A percentile compares a stretch with the other conserved stretches of the same genome.
These are phyloP conservation scores for Melampsora americana DNA, from an alignment of 1,284 basidiomycete genomes.

Conservation along the genomic window DNA sequence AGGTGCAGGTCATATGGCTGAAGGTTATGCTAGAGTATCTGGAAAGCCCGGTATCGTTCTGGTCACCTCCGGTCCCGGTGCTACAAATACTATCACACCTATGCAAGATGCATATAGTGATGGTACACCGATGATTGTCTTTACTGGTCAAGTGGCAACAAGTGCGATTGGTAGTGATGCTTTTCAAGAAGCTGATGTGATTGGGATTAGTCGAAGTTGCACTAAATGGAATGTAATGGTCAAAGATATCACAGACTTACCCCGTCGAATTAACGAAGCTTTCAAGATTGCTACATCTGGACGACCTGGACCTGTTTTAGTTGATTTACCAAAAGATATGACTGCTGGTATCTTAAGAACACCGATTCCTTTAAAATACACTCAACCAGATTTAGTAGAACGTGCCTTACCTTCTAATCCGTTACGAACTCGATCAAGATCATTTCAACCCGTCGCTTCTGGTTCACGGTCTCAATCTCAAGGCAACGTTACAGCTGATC, in stretches of 20 bases:
- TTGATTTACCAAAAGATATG: conserved; percentile 95
- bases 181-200: conserved; percentile 95
- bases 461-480: conserved; percentile 46
- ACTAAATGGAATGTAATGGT: conserved; percentile 99
- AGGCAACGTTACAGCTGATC: conserved; percentile 45
- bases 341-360: conserved; percentile 85
- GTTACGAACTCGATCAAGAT: conserved; percentile 25
- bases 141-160: conserved; percentile 95
- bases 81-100: conserved; percentile 94
- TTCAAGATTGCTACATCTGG: conserved; percentile 99
- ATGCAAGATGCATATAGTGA: conserved; percentile 97
- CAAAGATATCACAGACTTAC: conserved; percentile 91
- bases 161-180: conserved; percentile 96
- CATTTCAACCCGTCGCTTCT: conserved; percentile 60
- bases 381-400: conserved; percentile 72
- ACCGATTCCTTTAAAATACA: conserved; percentile 80
- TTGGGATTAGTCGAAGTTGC: conserved; percentile 93
- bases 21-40: conserved; percentile 94
- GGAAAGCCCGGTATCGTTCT: conserved; percentile 97
- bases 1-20: conserved; percentile 97
- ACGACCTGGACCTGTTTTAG: conserved; percentile 91
- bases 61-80: conserved; percentile 95
- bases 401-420: conserved; percentile 71
- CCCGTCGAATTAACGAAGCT: conserved; percentile 93
- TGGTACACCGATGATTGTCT: conserved; percentile 90